Percentiles rank a stretch among this genome's conserved stretches.
These are phyloP conservation scores for Kalmanozyma brasiliensis DNA, from an alignment of 1,284 basidiomycete genomes.

Conservation along the genomic window DNA sequence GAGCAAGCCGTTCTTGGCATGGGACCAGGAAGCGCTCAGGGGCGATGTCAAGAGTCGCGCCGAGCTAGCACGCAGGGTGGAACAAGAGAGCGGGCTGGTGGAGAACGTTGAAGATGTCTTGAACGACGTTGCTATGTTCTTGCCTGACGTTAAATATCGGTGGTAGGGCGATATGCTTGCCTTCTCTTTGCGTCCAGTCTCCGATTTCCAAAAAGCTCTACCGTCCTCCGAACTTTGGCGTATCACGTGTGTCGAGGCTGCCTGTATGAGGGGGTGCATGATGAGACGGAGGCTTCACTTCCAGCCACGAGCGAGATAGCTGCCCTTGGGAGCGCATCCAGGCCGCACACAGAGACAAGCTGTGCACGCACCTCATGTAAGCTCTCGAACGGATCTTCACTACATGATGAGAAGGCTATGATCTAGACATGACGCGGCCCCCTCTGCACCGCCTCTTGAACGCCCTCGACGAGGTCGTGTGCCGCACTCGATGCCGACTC, in stretches of 20 bases:
- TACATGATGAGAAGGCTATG: too few relatives aligned
- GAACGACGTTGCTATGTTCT: conserved; percentile 8
- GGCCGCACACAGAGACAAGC: too few relatives aligned
- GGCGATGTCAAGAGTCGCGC: background rate
- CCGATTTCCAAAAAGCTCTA: background rate
- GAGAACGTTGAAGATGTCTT: conserved; percentile 5
- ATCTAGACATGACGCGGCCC: too few relatives aligned
- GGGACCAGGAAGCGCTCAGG: conserved; percentile 4
- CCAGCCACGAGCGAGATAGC: conserved; percentile 18
- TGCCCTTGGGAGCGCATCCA: conserved; percentile 22
- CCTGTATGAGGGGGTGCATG: too few relatives aligned
- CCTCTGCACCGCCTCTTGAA: background rate
- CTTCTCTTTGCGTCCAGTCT: too few relatives aligned
- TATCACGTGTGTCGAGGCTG: too few relatives aligned
- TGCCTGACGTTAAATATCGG: conserved; percentile 5
- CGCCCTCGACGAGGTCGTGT: background rate
- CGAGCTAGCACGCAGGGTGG: background rate
- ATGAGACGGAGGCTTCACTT: background rate
- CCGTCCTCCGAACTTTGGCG: too few relatives aligned
- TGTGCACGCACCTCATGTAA: too few relatives aligned
- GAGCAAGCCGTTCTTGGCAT: conserved; percentile 9
- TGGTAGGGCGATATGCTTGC: too few relatives aligned
- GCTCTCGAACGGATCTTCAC: too few relatives aligned
- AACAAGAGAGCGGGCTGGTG: background rate
- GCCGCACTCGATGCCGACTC: too few relatives aligned